A percentile compares a stretch with the other conserved stretches of the same genome.
phyloP scores from a whole-genome alignment of 1,284 basidiomycete genomes.

The Ganoderma meredithae region DNA sequence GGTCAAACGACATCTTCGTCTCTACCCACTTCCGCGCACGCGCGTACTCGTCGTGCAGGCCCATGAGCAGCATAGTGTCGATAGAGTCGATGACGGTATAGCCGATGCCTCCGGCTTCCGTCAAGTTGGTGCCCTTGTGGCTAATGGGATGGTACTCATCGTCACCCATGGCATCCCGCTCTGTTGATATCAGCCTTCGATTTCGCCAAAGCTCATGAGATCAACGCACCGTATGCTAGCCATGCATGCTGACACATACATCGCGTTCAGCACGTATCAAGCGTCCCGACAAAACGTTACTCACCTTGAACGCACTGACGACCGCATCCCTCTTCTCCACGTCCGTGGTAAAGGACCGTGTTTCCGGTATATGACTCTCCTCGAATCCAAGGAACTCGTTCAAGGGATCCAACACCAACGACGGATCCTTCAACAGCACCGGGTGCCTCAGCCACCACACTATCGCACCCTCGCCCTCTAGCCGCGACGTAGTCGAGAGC shows the following conservation, averaged over 20 bases:
- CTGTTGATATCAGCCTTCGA: conserved; percentile 51
- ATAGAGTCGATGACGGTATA: conserved; percentile 87
- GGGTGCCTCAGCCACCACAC: conserved; percentile 10
- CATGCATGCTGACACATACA: conserved; percentile 69
- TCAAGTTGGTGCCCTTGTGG: conserved; percentile 78
- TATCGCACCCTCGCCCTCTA: background rate
- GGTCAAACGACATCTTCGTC: conserved; percentile 76
- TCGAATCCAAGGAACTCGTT: conserved; percentile 29
- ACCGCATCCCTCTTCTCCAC: conserved; percentile 70
- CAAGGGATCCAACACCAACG: conserved; percentile 23
- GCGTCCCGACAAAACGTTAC: conserved; percentile 30
- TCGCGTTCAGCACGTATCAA: conserved; percentile 4
- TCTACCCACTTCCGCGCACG: conserved; percentile 84
- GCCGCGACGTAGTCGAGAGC: background rate
- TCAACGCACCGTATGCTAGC: conserved; percentile 72
- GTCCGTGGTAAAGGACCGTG: conserved; percentile 58
- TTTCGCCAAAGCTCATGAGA: conserved; percentile 21
- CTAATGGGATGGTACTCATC: conserved; percentile 91
- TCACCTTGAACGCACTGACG: conserved; percentile 79
- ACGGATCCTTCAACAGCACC: conserved; percentile 22
- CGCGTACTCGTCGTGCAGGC: conserved; percentile 79
- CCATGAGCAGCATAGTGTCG: conserved; percentile 91
- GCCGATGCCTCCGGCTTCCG: conserved; percentile 79
- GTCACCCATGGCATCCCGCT: conserved; percentile 86
- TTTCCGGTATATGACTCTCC: conserved; percentile 23